These are phyloP conservation scores for Haplosporangium sp. DNA, from an alignment of 371 early-diverging fungal species.

Conservation along the genomic window DNA sequence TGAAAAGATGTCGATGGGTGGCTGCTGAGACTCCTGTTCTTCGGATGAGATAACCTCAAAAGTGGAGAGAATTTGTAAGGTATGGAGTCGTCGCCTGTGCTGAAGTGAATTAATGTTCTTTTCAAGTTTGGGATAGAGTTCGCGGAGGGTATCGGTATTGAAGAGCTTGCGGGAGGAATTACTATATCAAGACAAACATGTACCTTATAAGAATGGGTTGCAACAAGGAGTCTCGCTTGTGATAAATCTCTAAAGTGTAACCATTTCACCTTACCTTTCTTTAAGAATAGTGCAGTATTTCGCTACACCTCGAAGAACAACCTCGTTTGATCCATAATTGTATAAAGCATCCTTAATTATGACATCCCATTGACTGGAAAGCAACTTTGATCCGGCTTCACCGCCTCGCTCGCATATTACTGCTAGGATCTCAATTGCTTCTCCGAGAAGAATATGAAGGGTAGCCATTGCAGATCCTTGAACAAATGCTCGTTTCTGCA, in stretches of 20 bases:
- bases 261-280: slow-evolving; percentile 57
- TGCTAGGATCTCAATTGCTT: slow-evolving; percentile 63
- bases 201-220: background rate
- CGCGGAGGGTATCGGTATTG: slow-evolving; percentile 56
- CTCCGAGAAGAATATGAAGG: slow-evolving; percentile 66
- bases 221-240: background rate
- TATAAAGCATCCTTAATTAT: slow-evolving; percentile 59
- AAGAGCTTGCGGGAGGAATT: slow-evolving; percentile 55
- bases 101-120: slow-evolving; percentile 70
- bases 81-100: slow-evolving; percentile 71
- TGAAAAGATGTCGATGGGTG: slow-evolving; percentile 28
- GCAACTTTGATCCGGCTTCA: slow-evolving; percentile 21
- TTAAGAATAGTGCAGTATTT: slow-evolving; percentile 65
- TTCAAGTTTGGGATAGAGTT: slow-evolving; percentile 67
- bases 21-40: slow-evolving; percentile 58
- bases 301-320: slow-evolving; percentile 67
- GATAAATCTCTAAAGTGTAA: background rate
- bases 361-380: slow-evolving; percentile 54
- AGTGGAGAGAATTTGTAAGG: slow-evolving; percentile 75
- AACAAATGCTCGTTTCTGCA: slow-evolving; percentile 60
- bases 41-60: slow-evolving; percentile 70
- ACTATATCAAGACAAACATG: slow-evolving; percentile 25
- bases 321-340: slow-evolving; percentile 65
- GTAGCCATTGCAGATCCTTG: slow-evolving; percentile 68
- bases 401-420: slow-evolving; percentile 54